Evolutionary conservation across 2,329 filamentous ascomycete genomes (phyloP), one percentile per base, ranked within the genome.

Genomic region (Fusarium sp.): DNA sequence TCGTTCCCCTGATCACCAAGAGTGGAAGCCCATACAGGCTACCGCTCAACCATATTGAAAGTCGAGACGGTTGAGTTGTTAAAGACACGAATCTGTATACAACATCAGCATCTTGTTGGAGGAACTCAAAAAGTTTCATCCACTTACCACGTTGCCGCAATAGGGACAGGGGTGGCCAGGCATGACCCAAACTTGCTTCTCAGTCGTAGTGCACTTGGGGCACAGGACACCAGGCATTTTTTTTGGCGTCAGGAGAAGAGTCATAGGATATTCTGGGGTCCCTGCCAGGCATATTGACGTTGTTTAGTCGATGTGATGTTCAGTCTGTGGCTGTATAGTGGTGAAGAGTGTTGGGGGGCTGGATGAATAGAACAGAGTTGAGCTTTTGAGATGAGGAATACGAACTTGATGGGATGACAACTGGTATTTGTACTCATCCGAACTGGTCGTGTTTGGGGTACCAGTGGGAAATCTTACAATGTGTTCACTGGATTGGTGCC

Each of bases 281-380:
- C 12, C 12, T 35, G 14, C 3, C 18, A 26, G 48, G 17, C 31
- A 52, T 36, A 1, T 8, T 35, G 12, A 5, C 9, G 3, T 6
- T 20, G 4, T 11, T 11, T 0, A 4, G 9, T 7, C 6, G n/a
- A 5, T 3, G 3, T 24, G 4, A 1, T 15, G 4, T 6, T 12
- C 3, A 8, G 0, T 20, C 7, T 35, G 1, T 20, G 8, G 5
- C 4, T 24, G 31, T 15, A 24, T 7, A 35, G 12, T 7, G 12
- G 31, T 11, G 8, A 6, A 6, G 6, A 24, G 12, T 15, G 28
- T 17, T 17, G 2, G 0, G 14, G 14, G 12, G 11, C 12, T 15
- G 3, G 1, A 4, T 22, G 20, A 5, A 12, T 12, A 22, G 0
- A 48, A 20, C 6, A n/a, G 20, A 31, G 9, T 17, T 6, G 20